Percentiles rank a stretch among this genome's conserved stretches.
These are phyloP conservation scores for Raddia distichophylla DNA, from an alignment of 176 grass and related monocot genomes.

Conservation along the genomic window DNA sequence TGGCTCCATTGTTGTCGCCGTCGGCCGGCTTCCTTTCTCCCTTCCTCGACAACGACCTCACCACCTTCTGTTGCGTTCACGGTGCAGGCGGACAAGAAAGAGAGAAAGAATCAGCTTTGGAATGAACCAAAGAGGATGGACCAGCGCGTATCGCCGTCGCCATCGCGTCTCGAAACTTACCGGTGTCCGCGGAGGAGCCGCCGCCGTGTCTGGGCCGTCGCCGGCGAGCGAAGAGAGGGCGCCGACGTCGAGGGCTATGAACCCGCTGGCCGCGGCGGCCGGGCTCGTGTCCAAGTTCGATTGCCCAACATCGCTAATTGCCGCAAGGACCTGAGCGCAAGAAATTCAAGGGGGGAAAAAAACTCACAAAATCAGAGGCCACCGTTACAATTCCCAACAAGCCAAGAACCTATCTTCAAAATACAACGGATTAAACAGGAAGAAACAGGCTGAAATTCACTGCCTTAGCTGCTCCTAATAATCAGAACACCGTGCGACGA, in stretches of 20 bases:
- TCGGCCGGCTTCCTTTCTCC: slow-evolving; percentile 64
- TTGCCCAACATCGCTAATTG: slow-evolving; percentile 7
- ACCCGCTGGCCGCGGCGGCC: slow-evolving; percentile 31
- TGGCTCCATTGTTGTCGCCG: slow-evolving; percentile 54
- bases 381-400: neutral
- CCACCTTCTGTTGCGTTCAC: slow-evolving; percentile 52
- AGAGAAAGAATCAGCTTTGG: slow-evolving; percentile 29
- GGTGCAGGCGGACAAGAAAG: neutral
- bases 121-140: neutral
- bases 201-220: slow-evolving; percentile 16
- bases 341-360: neutral
- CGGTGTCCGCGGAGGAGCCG: slow-evolving; percentile 40
- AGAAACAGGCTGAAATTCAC: too few species aligned
- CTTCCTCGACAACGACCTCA: slow-evolving; percentile 71
- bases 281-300: slow-evolving; percentile 13
- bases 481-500: too few species aligned
- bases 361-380: neutral
- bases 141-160: neutral
- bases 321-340: neutral
- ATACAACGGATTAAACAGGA: too few species aligned
- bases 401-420: neutral
- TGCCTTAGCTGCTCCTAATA: too few species aligned
- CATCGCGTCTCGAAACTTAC: slow-evolving; percentile 25
- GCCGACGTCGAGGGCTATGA: slow-evolving; percentile 72
- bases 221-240: slow-evolving; percentile 53